Evolutionary conservation across 2,329 filamentous ascomycete species (phyloP), one percentile per base, ranked within the genome.

Genomic region (Colletotrichum salicis): DNA sequence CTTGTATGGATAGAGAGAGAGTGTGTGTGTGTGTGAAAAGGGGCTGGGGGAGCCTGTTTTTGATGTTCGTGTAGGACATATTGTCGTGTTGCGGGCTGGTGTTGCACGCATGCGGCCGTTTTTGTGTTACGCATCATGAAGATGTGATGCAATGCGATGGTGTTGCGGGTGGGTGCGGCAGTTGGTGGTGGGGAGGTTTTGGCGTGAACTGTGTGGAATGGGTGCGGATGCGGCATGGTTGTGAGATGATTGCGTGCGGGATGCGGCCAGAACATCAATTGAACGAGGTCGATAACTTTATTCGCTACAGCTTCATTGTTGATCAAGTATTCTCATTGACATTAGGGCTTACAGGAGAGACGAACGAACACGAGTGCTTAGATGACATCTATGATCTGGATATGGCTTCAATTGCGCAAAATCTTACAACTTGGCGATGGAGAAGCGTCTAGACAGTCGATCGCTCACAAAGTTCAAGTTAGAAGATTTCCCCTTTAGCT

Each of bases 81-180:
- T 19, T 63, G 60, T 11, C 29, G 45, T 45, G 13, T 19, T 37
- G 45, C 29, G 29, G 45, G 45, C 45, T 51, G 29, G 27, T 52
- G 60, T 24, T 27, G 60, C n/a, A 54, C 60, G 60, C 60, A 54
- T 63, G 13, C 48, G 60, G 60, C n/a, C 45, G 52, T 55, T 55
- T 55, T 55, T 7, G 60, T 62, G 60, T 35, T 12, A 31, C 60
- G 24, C 5, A 5, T 41, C 37, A 3, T 62, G 41, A 19, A 19
- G 31, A 62, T 24, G 41, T 29, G 7, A 37, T 52, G 35, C 4
- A 24, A 48, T 22, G 41, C 41, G 24, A 55, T 45, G 37, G 19
- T n/a, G 52, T 4, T 45, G 37, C 37, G 27, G 24, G 8, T 37
- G 33, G 55, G 15, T 48, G 15, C 24, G 15, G 12, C 12, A 56